phyloP scores from a whole-genome alignment of 805 yeast genomes.

The Saturnispora mendoncae region DNA sequence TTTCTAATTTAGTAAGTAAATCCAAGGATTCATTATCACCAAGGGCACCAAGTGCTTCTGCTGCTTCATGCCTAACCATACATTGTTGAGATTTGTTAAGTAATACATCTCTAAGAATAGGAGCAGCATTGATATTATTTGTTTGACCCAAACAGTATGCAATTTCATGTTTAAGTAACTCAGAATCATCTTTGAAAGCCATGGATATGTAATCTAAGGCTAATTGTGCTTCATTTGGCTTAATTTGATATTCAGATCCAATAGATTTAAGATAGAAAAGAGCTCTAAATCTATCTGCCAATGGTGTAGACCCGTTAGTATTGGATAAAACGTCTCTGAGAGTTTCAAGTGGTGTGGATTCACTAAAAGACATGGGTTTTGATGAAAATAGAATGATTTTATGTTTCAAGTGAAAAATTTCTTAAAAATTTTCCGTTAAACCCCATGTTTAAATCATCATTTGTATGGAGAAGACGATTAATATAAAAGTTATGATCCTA shows the following conservation, averaged over 20 bases:
- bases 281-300: slow-evolving; percentile 89
- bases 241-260: slow-evolving; percentile 61
- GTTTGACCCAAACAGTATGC: slow-evolving; percentile 97
- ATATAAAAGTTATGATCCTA: too few relatives aligned
- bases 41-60: slow-evolving; percentile 95
- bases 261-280: slow-evolving; percentile 80
- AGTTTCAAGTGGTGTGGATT: slow-evolving; percentile 41
- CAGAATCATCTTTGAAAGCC: slow-evolving; percentile 74
- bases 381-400: background rate
- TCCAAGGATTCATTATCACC: slow-evolving; percentile 70
- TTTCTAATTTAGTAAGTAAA: slow-evolving; percentile 53
- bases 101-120: slow-evolving; percentile 64
- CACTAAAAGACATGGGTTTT: slow-evolving; percentile 18
- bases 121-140: slow-evolving; percentile 70
- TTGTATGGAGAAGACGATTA: too few relatives aligned
- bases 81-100: slow-evolving; percentile 60
- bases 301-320: slow-evolving; percentile 56
- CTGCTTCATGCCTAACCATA: slow-evolving; percentile 99
- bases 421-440: too few relatives aligned
- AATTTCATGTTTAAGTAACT: slow-evolving; percentile 91
- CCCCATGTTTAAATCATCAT: too few relatives aligned
- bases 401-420: background rate
- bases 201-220: slow-evolving; percentile 81
- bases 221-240: slow-evolving; percentile 44
- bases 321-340: slow-evolving; percentile 64